Evolutionary conservation across 805 yeast species (phyloP).

Genomic region (Yarrowia yakushimensis): DNA sequence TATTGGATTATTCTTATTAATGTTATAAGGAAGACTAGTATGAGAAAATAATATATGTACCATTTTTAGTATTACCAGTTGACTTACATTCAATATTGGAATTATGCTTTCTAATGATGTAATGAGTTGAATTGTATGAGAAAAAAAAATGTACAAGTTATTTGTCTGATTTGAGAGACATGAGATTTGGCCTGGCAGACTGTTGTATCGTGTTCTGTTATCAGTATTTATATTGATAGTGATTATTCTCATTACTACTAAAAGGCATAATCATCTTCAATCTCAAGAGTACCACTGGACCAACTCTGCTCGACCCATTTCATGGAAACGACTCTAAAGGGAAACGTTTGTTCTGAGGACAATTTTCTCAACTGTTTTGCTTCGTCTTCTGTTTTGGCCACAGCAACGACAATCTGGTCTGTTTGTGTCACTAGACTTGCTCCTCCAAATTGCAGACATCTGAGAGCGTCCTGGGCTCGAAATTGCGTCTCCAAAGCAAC

Average conservation of each 20-base stretch:
- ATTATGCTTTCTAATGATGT: no score
- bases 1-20: no score
- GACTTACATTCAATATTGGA: no score
- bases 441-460: conserved; percentile 3
- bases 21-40: no score
- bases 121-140: no score
- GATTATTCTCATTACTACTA: not conserved
- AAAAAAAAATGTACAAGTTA: no score
- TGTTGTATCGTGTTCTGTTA: no score
- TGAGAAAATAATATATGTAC: no score
- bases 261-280: conserved; percentile 3
- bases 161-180: no score
- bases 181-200: no score
- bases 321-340: conserved; percentile 4
- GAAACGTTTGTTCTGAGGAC: not conserved
- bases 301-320: conserved; percentile 17
- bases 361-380: not conserved
- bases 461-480: not conserved
- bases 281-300: not conserved
- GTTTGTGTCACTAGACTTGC: not conserved
- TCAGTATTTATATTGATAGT: no score
- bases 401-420: not conserved
- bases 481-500: not conserved
- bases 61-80: no score
- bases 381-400: not conserved